A percentile compares a stretch with the other conserved stretches of the same genome.
These are phyloP conservation scores for Globisporangium parvum DNA, from an alignment of 352 stramenopile species.

Conservation along the genomic window DNA sequence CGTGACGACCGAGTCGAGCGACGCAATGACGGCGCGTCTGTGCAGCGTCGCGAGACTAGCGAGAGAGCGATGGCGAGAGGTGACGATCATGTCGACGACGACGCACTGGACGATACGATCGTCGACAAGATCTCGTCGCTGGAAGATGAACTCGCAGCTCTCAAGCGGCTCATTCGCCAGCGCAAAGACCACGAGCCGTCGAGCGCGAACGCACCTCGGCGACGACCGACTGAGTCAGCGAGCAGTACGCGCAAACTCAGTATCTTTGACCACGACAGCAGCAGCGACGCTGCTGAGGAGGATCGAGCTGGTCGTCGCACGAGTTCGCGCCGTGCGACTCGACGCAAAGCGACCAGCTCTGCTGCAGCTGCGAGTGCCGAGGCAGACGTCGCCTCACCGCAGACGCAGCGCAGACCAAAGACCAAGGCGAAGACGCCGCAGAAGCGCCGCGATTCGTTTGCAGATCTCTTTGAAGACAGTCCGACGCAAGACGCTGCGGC, in stretches of 20 bases:
- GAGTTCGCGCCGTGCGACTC: not conserved
- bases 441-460: slow-evolving; percentile 66
- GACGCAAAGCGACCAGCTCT: not conserved
- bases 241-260: slow-evolving; percentile 37
- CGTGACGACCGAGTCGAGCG: too few relatives aligned
- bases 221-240: not conserved
- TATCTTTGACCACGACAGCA: slow-evolving; percentile 65
- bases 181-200: slow-evolving; percentile 23
- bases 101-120: slow-evolving; percentile 63
- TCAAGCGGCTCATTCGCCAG: slow-evolving; percentile 66
- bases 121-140: slow-evolving; percentile 77
- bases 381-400: not conserved
- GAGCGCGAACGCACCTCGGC: slow-evolving; percentile 4
- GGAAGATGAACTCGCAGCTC: slow-evolving; percentile 49
- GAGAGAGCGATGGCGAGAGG: too few relatives aligned
- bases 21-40: slow-evolving; percentile 1
- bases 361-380: too few relatives aligned
- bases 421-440: not conserved
- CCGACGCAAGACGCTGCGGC: slow-evolving; percentile 13
- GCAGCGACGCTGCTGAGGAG: slow-evolving; percentile 34
- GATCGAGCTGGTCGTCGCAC: slow-evolving; percentile 1
- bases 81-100: slow-evolving; percentile 11
- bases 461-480: slow-evolving; percentile 62
- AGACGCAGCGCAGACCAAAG: slow-evolving; percentile 5
- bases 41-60: not conserved